Evolutionary conservation across 768 basidiomycete genomes (phyloP), one percentile per base, ranked within the genome.

Genomic region (Brasilioporus rufonigricans): DNA sequence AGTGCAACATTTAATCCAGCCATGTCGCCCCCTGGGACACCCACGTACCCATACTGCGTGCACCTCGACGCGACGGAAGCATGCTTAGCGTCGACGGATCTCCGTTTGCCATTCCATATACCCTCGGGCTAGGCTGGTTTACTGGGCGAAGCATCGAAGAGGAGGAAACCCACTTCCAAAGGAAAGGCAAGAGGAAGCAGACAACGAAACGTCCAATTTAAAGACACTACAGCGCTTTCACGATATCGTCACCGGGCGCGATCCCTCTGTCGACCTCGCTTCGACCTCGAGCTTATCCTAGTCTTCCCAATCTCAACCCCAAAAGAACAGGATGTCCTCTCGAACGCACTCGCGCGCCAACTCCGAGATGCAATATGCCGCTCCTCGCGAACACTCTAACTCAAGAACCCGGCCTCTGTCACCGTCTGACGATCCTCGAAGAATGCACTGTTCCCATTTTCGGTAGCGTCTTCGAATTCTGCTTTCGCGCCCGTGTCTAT

Each of bases 11-110:
- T 95, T 72, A 89, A 90, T 48, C 91, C 90, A 0, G 69, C 77
- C 7, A 74, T 93, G 35, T 79, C 79, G 16, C 74, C 72, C 21
- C 68, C 71, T 38, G 69, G 74, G 50, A 71, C 70, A 7, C 74
- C 73, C 57, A 71, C 59, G 50, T 80, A 64, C 58, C 72, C 78
- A 18, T 66, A 5, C 74, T 86, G 44, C 84, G 90, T 24, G 76
- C 85, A 65, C 86, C 89, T 12, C 81, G 87, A 39, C 81, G 77
- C 59, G 83, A 90, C 63, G 91, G 93, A 69, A 83, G 77, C 63
- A 82, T 92, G 81, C 76, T 92, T 48, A 89, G 89, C 62, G 70
- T 87, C 19, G 92, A 93, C 57, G 91, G 91, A 5, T 91, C 89
- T 0, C 91, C 91, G 0, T 77, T 93, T n/a, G 83, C 85, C 18